phyloP scores from a whole-genome alignment of 441 rosid species.

The Adansonia gregorii region DNA sequence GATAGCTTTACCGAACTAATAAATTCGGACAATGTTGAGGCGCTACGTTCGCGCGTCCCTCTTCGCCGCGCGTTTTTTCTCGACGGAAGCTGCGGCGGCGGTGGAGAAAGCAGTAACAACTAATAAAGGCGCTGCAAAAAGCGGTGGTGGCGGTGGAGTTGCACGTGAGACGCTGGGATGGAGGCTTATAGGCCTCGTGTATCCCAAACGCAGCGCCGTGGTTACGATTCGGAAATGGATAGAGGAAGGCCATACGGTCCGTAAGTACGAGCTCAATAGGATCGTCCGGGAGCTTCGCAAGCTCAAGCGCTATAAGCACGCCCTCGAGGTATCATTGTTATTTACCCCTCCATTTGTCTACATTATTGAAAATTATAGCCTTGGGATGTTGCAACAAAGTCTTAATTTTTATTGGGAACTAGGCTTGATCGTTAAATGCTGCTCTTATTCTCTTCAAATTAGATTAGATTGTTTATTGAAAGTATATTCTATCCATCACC shows the following conservation, averaged over 20 bases:
- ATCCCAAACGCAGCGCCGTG: slow-evolving; percentile 83
- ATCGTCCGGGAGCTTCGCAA: slow-evolving; percentile 87
- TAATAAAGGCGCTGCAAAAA: slow-evolving; percentile 8
- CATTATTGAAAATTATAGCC: background rate
- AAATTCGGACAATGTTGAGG: slow-evolving; percentile 35
- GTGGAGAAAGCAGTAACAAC: slow-evolving; percentile 27
- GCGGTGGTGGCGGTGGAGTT: slow-evolving; percentile 26
- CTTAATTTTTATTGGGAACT: background rate
- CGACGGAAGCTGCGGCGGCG: slow-evolving; percentile 41
- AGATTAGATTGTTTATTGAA: background rate
- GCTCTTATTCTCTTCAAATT: background rate
- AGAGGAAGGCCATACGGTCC: slow-evolving; percentile 72
- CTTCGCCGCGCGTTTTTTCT: slow-evolving; percentile 51
- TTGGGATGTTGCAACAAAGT: background rate
- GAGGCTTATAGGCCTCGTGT: slow-evolving; percentile 68
- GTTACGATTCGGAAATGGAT: slow-evolving; percentile 71
- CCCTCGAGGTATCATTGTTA: slow-evolving; percentile 64
- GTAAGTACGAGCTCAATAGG: slow-evolving; percentile 87
- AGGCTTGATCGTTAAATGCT: background rate
- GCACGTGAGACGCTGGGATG: slow-evolving; percentile 67
- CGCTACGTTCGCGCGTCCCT: slow-evolving; percentile 43
- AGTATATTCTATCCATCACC: background rate
- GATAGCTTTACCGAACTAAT: background rate
- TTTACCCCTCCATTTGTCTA: background rate
- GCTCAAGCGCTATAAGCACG: slow-evolving; percentile 85